Evolutionary conservation across 305 asterid genomes (phyloP), one percentile per base, ranked within the genome.

Genomic region (Solanum chacoense): DNA sequence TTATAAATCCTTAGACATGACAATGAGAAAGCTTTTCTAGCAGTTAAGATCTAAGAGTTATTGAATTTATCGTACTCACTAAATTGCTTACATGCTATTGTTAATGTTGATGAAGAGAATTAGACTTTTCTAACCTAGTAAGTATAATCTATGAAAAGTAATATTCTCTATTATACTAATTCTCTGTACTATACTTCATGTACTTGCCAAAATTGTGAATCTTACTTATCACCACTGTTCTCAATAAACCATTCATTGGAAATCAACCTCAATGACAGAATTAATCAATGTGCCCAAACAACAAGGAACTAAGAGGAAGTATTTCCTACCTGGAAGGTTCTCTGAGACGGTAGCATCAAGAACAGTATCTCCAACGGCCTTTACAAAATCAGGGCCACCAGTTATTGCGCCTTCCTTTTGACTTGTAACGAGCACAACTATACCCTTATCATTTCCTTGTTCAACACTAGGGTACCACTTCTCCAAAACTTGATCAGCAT

Each of bases 381-480:
- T 85, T 88, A 95, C 88, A 90, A 97, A 97, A 13, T 94, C 96
- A 87, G 99, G 99, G 34, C 99, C 99, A 73, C 99, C 99, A 0
- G 98, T 97, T 85, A 97, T 91, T 22, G 99, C 99, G 6, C 99
- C 99, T 94, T 96, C 99, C 88, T 97, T 97, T 91, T 97, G 99
- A 89, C 98, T 96, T 89, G 99, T 97, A 65, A 97, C 92, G 22
- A 97, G 99, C 90, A 97, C 98, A 20, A 96, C 94, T 91, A 96
- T 94, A 59, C 99, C 99, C 91, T 95, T 96, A 72, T 94, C 95
- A 92, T 89, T 92, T 84, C 99, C 98, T 87, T 94, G 93, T 91
- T 97, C 99, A 74, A 97, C 22, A 2, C 97, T 93, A 5, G 99
- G 99, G 86, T 97, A 97, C 99, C 99, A 97, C 50, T 91, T 89